Evolutionary conservation across 1,284 basidiomycete species (phyloP).

Genomic region (Dichomitus squalens): DNA sequence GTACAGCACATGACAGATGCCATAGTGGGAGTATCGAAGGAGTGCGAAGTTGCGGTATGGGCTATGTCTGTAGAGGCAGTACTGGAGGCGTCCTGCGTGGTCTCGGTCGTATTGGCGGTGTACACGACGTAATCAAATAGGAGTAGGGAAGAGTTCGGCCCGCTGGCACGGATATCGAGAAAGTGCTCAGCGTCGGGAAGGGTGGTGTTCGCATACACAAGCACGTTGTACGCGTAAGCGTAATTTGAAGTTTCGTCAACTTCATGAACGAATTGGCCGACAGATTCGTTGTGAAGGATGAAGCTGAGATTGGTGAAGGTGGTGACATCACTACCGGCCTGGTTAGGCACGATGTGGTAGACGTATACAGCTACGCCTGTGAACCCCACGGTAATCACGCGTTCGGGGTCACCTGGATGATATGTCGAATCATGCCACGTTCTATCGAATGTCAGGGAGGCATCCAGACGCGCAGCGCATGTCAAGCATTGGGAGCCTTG

Average conservation of each 20-base stretch:
- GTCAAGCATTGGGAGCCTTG: constrained; percentile 5
- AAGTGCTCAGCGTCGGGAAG: constrained; percentile 3
- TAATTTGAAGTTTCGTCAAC: neutral
- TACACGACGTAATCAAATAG: constrained; percentile 14
- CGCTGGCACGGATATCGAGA: neutral
- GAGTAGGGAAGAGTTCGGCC: neutral
- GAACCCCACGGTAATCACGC: constrained; percentile 1
- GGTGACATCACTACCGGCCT: neutral
- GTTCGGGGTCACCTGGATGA: neutral
- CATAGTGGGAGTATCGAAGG: too few species aligned
- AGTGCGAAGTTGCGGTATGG: too few species aligned
- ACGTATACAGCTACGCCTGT: constrained; percentile 16
- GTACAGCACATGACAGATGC: too few species aligned
- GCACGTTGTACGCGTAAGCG: constrained; percentile 9
- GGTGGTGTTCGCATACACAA: constrained; percentile 5
- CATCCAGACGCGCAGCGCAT: constrained; percentile 2
- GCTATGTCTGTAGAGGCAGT: too few species aligned
- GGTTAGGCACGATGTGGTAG: constrained; percentile 8
- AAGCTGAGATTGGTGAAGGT: neutral
- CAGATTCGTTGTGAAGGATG: neutral
- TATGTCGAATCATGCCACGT: constrained; percentile 19
- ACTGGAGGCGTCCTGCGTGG: too few species aligned
- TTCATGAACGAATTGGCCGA: neutral
- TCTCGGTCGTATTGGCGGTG: neutral
- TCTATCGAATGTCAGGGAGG: neutral